A percentile compares a stretch with the other conserved stretches of the same genome.
Conservation (phyloP, 805 yeast species). For the Candida ulmi region DNA sequence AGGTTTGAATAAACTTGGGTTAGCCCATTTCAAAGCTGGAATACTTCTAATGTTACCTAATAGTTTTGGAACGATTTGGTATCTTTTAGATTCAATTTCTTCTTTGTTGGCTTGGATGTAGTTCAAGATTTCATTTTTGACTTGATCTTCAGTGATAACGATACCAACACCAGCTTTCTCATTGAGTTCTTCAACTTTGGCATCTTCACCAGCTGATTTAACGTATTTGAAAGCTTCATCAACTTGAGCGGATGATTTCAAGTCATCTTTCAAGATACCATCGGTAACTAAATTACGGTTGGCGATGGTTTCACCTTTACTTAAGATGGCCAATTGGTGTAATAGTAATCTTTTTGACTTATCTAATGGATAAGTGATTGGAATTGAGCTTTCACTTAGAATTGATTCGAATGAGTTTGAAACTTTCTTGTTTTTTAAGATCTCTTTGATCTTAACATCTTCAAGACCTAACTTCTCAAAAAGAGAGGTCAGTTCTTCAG, state of each 20-base stretch:
- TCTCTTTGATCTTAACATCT: conserved; percentile 72
- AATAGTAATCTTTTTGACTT: conserved; percentile 59
- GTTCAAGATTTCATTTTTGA: conserved; percentile 47
- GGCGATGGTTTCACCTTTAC: conserved; percentile 48
- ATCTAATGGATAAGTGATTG: conserved; percentile 36
- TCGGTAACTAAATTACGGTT: conserved; percentile 47
- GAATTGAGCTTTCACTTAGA: conserved; percentile 36
- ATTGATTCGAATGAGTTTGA: conserved; percentile 61
- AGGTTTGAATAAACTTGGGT: conserved; percentile 82
- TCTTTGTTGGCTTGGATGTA: conserved; percentile 57
- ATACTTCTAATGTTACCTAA: conserved; percentile 72
- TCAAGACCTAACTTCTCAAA: conserved; percentile 53
- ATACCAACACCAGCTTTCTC: conserved; percentile 78
- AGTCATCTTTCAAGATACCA: conserved; percentile 58
- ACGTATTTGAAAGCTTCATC: conserved; percentile 76
- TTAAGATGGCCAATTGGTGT: conserved; percentile 71
- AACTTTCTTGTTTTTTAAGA: conserved; percentile 81
- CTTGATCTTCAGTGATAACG: conserved; percentile 60
- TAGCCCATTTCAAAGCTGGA: conserved; percentile 85
- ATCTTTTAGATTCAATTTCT: conserved; percentile 66
- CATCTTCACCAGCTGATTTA: conserved; percentile 40
- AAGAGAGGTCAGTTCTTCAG: conserved; percentile 30
- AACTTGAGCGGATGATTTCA: conserved; percentile 68
- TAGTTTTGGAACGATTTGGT: conserved; percentile 69
- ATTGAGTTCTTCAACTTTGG: conserved; percentile 48